Percentiles rank a stretch among this genome's conserved stretches.
Conservation (phyloP, 1,139 yeast species). For the Nakaseomyces glabratus region DNA sequence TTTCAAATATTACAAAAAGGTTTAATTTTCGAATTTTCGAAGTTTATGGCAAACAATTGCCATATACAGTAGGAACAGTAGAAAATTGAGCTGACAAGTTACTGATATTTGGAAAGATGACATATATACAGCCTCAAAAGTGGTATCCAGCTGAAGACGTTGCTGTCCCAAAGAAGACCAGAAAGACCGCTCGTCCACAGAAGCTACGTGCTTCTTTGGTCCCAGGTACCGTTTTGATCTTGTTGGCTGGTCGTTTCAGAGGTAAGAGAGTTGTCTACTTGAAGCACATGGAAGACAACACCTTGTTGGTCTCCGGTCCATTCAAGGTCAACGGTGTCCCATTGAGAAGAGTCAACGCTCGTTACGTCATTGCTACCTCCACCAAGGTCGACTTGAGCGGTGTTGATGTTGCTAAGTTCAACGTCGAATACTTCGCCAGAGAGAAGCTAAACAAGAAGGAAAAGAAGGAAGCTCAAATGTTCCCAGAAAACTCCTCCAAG, state of each 20-base stretch:
- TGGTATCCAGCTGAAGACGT: constrained; percentile 95
- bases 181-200: constrained; percentile 92
- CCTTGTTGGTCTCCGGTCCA: constrained; percentile 97
- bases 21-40: too few species aligned
- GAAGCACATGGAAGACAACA: constrained; percentile 97
- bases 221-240: constrained; percentile 97
- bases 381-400: constrained; percentile 75
- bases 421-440: constrained; percentile 95
- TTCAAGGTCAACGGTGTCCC: constrained; percentile 99
- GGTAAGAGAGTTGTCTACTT: constrained; percentile 99
- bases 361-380: constrained; percentile 98
- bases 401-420: constrained; percentile 86
- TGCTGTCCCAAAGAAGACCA: constrained; percentile 75
- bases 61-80: too few species aligned
- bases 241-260: constrained; percentile 99
- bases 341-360: constrained; percentile 97
- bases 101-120: too few species aligned
- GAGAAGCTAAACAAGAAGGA: constrained; percentile 72
- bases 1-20: background rate
- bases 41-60: too few species aligned
- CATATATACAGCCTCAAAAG: constrained; percentile 63
- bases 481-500: constrained; percentile 78
- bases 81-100: too few species aligned
- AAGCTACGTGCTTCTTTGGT: constrained; percentile 94
- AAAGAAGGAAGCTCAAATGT: constrained; percentile 93